Base-by-base conservation (phyloP, 2,329 filamentous ascomycete genomes). In the Exophiala sideris region DNA sequence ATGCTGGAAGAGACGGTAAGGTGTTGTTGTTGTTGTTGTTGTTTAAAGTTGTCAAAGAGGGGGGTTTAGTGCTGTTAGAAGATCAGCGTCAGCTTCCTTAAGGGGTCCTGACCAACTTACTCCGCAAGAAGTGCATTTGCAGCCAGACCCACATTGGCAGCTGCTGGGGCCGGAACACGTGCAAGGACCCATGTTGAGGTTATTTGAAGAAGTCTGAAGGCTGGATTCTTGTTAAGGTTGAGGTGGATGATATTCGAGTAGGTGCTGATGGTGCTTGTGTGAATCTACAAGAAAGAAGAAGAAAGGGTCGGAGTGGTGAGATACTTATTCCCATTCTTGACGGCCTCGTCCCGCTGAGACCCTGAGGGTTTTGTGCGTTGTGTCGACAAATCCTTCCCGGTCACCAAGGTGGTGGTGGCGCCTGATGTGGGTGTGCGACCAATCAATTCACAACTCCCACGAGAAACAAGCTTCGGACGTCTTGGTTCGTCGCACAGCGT, bases 81-180 rank as follows among this genome's bases (percentile, higher is more conserved):
- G 24, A 29, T 29, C 24, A 29, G 24, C 24, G 24, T 29, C 24
- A 8, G 24, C 24, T 29, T 29, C 24, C 5, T 29, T 8, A 18
- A 2, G 51, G 68, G 11, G 64, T 29, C 7, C 24, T 29, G 24
- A 29, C 24, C 64, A 33, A 57, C 55, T 45, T 51, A 54, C 50
- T 9, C 55, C 55, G 44, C 55, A 57, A 7, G 55, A 35, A 11
- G 55, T 50, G 42, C 55, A 57, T 50, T 57, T 47, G 47, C 55
- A 57, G 10, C 42, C 41, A 35, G 50, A 11, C 46, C 55, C 55
- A 51, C 55, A 57, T 12, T 49, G 44, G 50, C 55, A 57, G 47
- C 6, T 50, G 32, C 39, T 38, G 10, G 50, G 41, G 35, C 55
- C 50, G 47, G 54, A 54, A 48, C 55, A 54, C 32, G 42, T 54